A percentile compares a stretch with the other conserved stretches of the same genome.
phyloP scores from a whole-genome alignment of 192 early-diverging fungal genomes.

The Dissophora globulifera region DNA sequence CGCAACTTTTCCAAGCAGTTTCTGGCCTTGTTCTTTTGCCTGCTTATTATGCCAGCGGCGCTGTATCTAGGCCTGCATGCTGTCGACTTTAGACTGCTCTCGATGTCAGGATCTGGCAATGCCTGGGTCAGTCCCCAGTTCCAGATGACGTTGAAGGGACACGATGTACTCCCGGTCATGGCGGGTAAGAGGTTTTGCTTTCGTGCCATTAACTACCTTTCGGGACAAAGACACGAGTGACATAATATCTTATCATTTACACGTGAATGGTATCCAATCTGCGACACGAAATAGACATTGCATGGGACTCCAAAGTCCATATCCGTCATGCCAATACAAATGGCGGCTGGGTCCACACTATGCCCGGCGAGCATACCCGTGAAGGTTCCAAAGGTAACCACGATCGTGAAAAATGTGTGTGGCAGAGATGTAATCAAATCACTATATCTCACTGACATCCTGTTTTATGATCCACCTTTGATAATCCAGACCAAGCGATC shows the following conservation, averaged over 20 bases:
- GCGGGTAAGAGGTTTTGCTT: conserved; percentile 71
- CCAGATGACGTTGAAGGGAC: conserved; percentile 83
- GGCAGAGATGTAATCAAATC: no score
- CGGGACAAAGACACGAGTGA: background rate
- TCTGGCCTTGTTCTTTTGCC: conserved; percentile 77
- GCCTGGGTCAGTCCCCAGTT: conserved; percentile 90
- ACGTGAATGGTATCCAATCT: no score
- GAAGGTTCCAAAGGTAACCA: conserved; percentile 73
- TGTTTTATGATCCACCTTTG: no score
- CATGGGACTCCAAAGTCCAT: conserved; percentile 68
- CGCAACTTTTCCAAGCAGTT: conserved; percentile 74
- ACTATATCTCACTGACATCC: no score
- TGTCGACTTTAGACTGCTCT: conserved; percentile 87
- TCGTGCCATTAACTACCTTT: background rate
- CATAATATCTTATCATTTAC: conserved; percentile 6
- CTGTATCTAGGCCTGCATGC: conserved; percentile 87
- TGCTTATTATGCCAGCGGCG: conserved; percentile 80
- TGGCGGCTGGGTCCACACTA: conserved; percentile 84
- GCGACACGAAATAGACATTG: conserved; percentile 64
- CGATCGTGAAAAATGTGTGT: no score
- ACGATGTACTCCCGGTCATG: conserved; percentile 59
- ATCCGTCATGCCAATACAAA: conserved; percentile 76
- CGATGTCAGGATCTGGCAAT: conserved; percentile 88
- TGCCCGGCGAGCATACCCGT: conserved; percentile 65
- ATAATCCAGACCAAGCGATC: conserved; percentile 24